These are phyloP conservation scores for Sanchytrium tribonematis DNA, from an alignment of 371 early-diverging fungal species.

Conservation along the genomic window DNA sequence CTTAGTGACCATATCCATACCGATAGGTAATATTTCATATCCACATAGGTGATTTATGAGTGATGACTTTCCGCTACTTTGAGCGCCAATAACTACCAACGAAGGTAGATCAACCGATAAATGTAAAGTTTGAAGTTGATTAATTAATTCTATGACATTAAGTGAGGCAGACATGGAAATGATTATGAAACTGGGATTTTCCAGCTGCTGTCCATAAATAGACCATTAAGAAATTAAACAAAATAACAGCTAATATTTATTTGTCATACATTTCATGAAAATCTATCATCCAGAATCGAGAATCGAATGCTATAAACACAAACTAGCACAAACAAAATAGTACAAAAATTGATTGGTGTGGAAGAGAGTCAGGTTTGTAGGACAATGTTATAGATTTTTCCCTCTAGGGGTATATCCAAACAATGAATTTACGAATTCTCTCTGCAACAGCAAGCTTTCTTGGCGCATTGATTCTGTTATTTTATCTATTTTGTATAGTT, in stretches of 20 bases:
- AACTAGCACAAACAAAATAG: too few species aligned
- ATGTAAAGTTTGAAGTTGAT: background rate
- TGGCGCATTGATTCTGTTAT: background rate
- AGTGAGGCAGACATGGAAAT: too few species aligned
- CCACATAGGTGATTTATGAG: constrained; percentile 20
- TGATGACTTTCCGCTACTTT: constrained; percentile 16
- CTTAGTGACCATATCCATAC: background rate
- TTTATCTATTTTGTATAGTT: background rate
- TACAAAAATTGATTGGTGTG: too few species aligned
- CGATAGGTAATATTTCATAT: background rate
- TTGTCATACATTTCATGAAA: too few species aligned
- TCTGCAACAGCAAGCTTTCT: background rate
- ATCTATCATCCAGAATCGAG: too few species aligned
- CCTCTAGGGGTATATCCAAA: background rate
- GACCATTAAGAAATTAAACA: too few species aligned
- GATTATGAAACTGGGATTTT: too few species aligned
- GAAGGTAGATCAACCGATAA: constrained; percentile 22
- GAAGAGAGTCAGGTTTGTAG: too few species aligned
- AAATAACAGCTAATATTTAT: too few species aligned
- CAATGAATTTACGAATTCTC: background rate
- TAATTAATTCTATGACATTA: background rate
- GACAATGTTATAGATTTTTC: too few species aligned
- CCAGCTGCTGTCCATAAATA: too few species aligned
- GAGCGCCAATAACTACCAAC: constrained; percentile 29
- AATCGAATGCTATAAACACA: too few species aligned